A percentile compares a stretch with the other conserved stretches of the same genome.
These are phyloP conservation scores for Barnettozyma hawaiiensis DNA, from an alignment of 1,139 yeast genomes.

Conservation along the genomic window DNA sequence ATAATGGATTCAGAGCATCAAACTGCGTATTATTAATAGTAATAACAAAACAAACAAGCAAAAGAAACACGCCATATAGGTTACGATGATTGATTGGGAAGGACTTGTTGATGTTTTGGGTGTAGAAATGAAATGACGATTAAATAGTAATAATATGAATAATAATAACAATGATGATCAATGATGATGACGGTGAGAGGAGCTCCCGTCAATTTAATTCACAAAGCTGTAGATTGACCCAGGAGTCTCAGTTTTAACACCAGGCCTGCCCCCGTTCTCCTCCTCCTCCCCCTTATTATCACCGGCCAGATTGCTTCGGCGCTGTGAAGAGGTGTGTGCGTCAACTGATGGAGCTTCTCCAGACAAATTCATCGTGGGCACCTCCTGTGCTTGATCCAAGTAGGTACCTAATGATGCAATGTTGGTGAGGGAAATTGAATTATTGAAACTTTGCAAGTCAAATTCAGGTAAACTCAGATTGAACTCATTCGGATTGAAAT, in stretches of 20 bases:
- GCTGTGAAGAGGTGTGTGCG: neutral
- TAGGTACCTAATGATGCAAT: slow-evolving; percentile 20
- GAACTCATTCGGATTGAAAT: slow-evolving; percentile 18
- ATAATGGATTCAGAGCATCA: no score
- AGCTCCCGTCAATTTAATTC: no score
- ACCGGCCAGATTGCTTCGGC: neutral
- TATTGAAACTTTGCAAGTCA: slow-evolving; percentile 22
- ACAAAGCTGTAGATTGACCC: slow-evolving; percentile 13
- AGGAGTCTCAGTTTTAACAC: slow-evolving; percentile 2
- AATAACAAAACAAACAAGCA: no score
- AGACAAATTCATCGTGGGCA: neutral
- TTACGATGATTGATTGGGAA: no score
- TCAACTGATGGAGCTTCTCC: neutral
- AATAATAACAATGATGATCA: no score
- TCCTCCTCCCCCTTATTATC: neutral
- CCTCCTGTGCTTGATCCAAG: slow-evolving; percentile 9
- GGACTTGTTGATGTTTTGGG: no score
- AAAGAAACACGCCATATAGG: no score
- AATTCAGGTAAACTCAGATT: slow-evolving; percentile 23
- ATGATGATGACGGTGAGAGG: no score
- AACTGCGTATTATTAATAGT: no score
- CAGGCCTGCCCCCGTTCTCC: no score
- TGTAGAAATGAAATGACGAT: neutral
- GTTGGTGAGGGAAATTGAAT: slow-evolving; percentile 21
- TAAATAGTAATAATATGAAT: no score